Evolutionary conservation across 2,329 filamentous ascomycete species (phyloP).

Genomic region (Trichoderma harzianum): DNA sequence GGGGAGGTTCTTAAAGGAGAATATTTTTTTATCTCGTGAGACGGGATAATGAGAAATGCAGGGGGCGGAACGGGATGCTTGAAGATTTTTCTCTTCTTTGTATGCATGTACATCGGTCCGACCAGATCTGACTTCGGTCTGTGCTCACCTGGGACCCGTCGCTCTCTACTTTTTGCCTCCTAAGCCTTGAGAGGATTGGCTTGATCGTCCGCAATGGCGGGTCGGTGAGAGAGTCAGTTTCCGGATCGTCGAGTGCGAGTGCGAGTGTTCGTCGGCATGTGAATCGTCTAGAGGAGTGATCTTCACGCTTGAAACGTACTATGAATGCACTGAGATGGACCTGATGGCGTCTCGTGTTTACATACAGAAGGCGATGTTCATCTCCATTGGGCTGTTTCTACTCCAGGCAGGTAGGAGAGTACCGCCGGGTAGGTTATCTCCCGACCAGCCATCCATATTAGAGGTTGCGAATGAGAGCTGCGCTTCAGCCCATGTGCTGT

Average conservation of each 20-base stretch:
- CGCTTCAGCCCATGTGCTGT: background rate
- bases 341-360: background rate
- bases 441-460: background rate
- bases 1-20: background rate
- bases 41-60: background rate
- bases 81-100: background rate
- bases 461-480: background rate
- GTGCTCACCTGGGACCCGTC: background rate
- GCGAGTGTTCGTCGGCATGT: background rate
- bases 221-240: background rate
- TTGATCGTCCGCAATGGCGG: background rate
- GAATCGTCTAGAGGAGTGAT: background rate
- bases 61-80: background rate
- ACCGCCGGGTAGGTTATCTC: background rate
- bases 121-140: conserved; percentile 1
- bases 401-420: background rate
- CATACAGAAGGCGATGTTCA: background rate
- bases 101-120: background rate
- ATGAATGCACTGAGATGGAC: background rate
- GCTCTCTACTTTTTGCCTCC: background rate
- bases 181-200: background rate
- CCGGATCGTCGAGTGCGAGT: background rate
- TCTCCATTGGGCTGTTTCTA: background rate
- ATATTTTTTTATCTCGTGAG: background rate
- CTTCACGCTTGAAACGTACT: background rate